Conservation (phyloP, 163 green algal species). For the Scenedesmus sp. region DNA sequence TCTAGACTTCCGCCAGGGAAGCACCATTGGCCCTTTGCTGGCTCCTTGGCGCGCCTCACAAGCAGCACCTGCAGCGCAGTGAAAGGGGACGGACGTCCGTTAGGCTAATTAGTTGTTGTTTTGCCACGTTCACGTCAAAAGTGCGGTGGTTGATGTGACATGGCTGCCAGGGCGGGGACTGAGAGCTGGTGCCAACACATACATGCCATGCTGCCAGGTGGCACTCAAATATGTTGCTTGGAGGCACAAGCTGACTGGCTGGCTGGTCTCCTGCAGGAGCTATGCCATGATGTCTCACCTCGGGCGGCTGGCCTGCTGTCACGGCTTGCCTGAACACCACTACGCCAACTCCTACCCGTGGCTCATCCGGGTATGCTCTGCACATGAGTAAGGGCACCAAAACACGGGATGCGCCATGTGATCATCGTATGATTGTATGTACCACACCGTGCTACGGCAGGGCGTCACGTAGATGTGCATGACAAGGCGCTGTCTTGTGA, state of each 20-base stretch:
- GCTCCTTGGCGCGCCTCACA: slow-evolving; percentile 74
- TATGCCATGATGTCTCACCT: not conserved
- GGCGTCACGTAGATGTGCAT: too few relatives aligned
- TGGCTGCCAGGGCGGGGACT: too few relatives aligned
- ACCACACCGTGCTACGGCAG: too few relatives aligned
- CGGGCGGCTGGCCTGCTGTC: not conserved
- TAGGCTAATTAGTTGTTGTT: too few relatives aligned
- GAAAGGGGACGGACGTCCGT: not conserved
- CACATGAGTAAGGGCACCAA: not conserved
- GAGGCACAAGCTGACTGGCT: too few relatives aligned
- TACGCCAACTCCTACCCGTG: slow-evolving; percentile 69
- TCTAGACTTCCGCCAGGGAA: slow-evolving; percentile 78
- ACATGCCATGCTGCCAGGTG: too few relatives aligned
- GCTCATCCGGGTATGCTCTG: slow-evolving; percentile 61
- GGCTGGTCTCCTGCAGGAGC: too few relatives aligned
- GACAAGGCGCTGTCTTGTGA: not conserved
- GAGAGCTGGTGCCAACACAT: not conserved
- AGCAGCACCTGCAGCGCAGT: slow-evolving; percentile 68
- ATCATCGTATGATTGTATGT: too few relatives aligned
- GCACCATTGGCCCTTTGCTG: slow-evolving; percentile 75
- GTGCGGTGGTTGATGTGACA: not conserved
- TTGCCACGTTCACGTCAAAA: not conserved
- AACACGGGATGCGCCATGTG: too few relatives aligned
- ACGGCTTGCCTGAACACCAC: slow-evolving; percentile 61
- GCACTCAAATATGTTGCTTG: too few relatives aligned